Base-by-base conservation (phyloP, 1,284 basidiomycete genomes). In the Stereum hirsutum region DNA sequence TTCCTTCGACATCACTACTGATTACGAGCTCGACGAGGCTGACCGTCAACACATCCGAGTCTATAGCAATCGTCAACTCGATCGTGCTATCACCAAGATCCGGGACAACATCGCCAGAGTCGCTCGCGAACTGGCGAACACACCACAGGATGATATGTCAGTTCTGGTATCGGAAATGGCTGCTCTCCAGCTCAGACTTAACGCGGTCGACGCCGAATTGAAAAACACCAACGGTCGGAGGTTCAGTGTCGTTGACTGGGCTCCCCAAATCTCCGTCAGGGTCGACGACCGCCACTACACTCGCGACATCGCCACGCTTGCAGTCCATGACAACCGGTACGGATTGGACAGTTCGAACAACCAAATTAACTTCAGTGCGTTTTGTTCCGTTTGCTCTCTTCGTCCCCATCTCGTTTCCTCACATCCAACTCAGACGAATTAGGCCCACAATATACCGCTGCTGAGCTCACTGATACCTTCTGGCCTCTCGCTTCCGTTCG, bases 261-360 rank as follows among this genome's bases (percentile, higher is more conserved):
- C 60, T 44, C 54, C 59, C 46, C 32, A 48, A 37, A 58, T 63
- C 56, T 46, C 48, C 33, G 49, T 54, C 54, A 41, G 19, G 2
- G 46, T 68, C 49, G 41, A 59, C 59, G 2, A 50, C 58, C 32
- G 56, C 28, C 4, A 47, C 5, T 24, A 58, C 39, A 66, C 61
- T 24, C 5, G 27, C 27, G 63, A 68, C 45, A 52, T 54, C 41
- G 63, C 32, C 39, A 52, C 51, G 14, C 61, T 68, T 54, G 32
- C 46, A 47, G 47, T 49, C 40, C 53, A 50, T 11, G 43, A 46
- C 49, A 45, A 44, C 23, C 68, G 58, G 56, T 45, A 66, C 56
- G 58, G 51, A n/a, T n/a, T n/a, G 54, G 11, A 46, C 0, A 67
- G 68, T 41, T 45, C 57, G 43, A 65, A 65, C n/a, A 71, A 66